These are phyloP conservation scores for Podospora fimiseda DNA, from an alignment of 495 filamentous ascomycete genomes.

Conservation along the genomic window DNA sequence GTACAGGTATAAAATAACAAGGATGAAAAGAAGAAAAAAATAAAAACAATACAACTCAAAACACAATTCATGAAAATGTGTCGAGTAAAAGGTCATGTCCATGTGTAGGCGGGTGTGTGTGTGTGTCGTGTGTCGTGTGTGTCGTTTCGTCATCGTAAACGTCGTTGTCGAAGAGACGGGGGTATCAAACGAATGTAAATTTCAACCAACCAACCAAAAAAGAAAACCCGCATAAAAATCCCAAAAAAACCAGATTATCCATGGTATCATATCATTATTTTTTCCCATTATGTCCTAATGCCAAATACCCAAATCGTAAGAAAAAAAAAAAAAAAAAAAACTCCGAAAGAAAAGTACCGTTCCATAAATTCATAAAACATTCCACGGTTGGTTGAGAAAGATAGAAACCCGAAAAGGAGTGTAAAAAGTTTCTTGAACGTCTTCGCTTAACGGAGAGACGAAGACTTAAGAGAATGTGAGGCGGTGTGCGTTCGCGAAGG, in stretches of 20 bases:
- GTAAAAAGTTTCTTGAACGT: neutral
- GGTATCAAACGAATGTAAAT: constrained; percentile 5
- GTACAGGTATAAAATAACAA: constrained; percentile 5
- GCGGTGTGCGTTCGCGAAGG: too few species aligned
- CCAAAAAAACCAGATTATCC: neutral
- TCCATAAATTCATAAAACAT: neutral
- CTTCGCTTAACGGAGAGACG: neutral
- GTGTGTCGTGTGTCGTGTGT: too few species aligned
- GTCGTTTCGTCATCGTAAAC: too few species aligned
- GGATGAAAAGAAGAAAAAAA: constrained; percentile 3
- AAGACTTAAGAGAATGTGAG: neutral
- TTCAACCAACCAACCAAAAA: constrained; percentile 4
- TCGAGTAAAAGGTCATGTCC: too few species aligned
- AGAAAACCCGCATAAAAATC: neutral
- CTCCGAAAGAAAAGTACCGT: neutral
- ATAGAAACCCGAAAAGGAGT: neutral
- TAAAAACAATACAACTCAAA: neutral
- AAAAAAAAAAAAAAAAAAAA: constrained; percentile 2
- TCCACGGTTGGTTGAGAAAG: constrained; percentile 5
- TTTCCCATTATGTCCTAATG: neutral
- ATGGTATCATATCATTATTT: constrained; percentile 1
- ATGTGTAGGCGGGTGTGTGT: too few species aligned
- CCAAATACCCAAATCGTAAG: neutral
- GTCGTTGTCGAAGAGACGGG: neutral
- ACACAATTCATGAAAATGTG: neutral